Base-by-base conservation (phyloP, 2,329 filamentous ascomycete genomes). In the Colletotrichum agaves region DNA sequence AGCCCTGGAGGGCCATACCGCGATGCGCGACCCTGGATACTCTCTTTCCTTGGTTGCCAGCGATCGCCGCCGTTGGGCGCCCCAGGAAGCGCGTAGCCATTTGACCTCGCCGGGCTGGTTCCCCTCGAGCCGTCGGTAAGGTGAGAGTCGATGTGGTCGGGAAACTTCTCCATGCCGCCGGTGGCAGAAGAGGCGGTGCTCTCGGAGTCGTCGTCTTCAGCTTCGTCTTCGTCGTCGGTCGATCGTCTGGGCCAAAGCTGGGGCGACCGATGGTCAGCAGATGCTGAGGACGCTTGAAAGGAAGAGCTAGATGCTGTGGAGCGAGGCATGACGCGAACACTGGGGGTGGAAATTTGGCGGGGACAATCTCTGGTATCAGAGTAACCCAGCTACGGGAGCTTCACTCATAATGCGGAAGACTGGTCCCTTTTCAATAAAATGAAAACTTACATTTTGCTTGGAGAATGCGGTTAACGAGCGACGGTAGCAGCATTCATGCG, bases 31-130 rank as follows among this genome's bases (percentile, higher is more conserved):
- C 80, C 82, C 70, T 87, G 83, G 74, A 84, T 87, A 70, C 80
- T 82, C 70, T 87, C 83, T 74, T 84, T 87, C 49, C 87, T 84
- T 44, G 87, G 82, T 61, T 88, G 85, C 90, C 90, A 93, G 72
- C 85, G 82, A 70, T 90, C 86, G 61, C 79, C 76, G 21, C 77
- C 76, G 13, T 73, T 72, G 39, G 72, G 64, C 19, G 71, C 60
- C 47, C 73, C 74, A 41, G 72, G 60, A 43, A 58, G 61, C 31
- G 58, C 56, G 60, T 75, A 70, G 46, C 75, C 75, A 37, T 78
- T 78, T 27, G 71, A 71, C 69, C 72, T 74, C 57, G 71, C 71
- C 19, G 73, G 73, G 52, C 69, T 74, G 19, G 68, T 6, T 0
- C 68, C 33, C 39, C 71, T 71, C 12, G 69, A 56, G 23, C 47